Conservation (phyloP, 176 grass and related monocot genomes). For the Eleusine coracana region DNA sequence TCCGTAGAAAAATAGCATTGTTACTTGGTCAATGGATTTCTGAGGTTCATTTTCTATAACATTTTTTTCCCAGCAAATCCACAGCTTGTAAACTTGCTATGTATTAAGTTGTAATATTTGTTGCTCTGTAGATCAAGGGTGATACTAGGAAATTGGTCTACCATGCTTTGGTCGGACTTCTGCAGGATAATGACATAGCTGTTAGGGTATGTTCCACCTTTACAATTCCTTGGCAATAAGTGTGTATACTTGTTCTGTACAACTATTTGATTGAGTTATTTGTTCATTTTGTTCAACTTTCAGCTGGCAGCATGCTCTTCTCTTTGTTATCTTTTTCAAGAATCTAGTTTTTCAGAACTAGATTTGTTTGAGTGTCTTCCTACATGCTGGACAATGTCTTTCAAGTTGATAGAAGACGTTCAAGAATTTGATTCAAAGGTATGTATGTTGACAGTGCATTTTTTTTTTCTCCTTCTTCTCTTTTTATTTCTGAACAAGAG, state of each 20-base stretch:
- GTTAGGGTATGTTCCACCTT: slow-evolving; percentile 70
- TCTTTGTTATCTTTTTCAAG: slow-evolving; percentile 95
- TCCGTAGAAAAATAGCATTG: slow-evolving; percentile 93
- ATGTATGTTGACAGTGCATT: slow-evolving; percentile 30
- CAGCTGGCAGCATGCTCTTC: slow-evolving; percentile 96
- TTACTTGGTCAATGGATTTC: slow-evolving; percentile 96
- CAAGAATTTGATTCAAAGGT: slow-evolving; percentile 99
- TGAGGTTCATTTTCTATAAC: slow-evolving; percentile 64
- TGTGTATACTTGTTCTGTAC: not conserved
- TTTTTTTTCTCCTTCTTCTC: not conserved
- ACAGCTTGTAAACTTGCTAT: slow-evolving; percentile 11
- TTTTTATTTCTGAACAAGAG: slow-evolving; percentile 1
- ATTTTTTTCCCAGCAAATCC: slow-evolving; percentile 36
- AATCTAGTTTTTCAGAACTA: slow-evolving; percentile 90
- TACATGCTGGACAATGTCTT: slow-evolving; percentile 94
- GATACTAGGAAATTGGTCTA: slow-evolving; percentile 88
- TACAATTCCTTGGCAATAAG: slow-evolving; percentile 22
- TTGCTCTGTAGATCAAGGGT: slow-evolving; percentile 79
- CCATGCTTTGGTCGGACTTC: slow-evolving; percentile 85
- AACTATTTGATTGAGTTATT: slow-evolving; percentile 45
- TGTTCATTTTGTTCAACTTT: slow-evolving; percentile 50
- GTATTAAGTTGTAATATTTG: slow-evolving; percentile 47
- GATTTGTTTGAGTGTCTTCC: slow-evolving; percentile 95
- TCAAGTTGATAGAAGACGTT: slow-evolving; percentile 90
- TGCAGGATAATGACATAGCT: slow-evolving; percentile 82